Percentiles rank a stretch among this genome's conserved stretches.
phyloP scores from a whole-genome alignment of 129 eudicot genomes.

The Tagetes erecta region DNA sequence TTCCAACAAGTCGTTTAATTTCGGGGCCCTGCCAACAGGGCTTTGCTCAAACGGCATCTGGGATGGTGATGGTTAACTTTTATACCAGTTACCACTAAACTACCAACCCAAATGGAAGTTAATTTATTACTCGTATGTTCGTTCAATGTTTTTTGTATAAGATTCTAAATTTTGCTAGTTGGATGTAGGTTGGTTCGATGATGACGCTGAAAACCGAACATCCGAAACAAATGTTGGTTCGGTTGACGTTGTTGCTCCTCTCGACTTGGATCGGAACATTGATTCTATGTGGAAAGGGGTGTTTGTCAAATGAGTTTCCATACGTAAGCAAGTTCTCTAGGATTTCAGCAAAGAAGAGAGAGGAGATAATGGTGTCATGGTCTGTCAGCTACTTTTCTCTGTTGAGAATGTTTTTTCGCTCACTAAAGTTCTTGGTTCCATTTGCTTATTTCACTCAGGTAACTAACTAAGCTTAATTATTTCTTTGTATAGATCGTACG shows the following conservation, averaged over 20 bases:
- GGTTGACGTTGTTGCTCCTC: slow-evolving; percentile 28
- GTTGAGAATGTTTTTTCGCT: slow-evolving; percentile 28
- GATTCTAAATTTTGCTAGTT: neutral
- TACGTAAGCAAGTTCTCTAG: slow-evolving; percentile 32
- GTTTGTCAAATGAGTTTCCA: slow-evolving; percentile 38
- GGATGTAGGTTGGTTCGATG: slow-evolving; percentile 30
- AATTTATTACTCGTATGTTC: too few relatives aligned
- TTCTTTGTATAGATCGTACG: too few relatives aligned
- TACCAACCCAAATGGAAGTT: too few relatives aligned
- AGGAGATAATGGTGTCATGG: slow-evolving; percentile 35
- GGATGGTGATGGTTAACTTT: too few relatives aligned
- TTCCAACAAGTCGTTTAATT: too few relatives aligned
- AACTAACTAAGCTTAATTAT: neutral
- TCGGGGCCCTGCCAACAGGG: too few relatives aligned
- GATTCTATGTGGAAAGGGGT: slow-evolving; percentile 33
- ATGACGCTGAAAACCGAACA: slow-evolving; percentile 24
- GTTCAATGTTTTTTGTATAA: too few relatives aligned
- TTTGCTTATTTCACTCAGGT: slow-evolving; percentile 44
- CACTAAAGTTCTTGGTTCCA: slow-evolving; percentile 18
- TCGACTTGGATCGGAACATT: slow-evolving; percentile 35
- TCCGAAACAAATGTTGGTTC: slow-evolving; percentile 31
- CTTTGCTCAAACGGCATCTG: too few relatives aligned
- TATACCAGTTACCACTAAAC: too few relatives aligned
- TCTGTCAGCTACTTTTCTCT: slow-evolving; percentile 34
- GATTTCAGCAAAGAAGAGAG: slow-evolving; percentile 36